Evolutionary conservation across 805 yeast species (phyloP), one percentile per base, ranked within the genome.

Genomic region (Candida ulmi): DNA sequence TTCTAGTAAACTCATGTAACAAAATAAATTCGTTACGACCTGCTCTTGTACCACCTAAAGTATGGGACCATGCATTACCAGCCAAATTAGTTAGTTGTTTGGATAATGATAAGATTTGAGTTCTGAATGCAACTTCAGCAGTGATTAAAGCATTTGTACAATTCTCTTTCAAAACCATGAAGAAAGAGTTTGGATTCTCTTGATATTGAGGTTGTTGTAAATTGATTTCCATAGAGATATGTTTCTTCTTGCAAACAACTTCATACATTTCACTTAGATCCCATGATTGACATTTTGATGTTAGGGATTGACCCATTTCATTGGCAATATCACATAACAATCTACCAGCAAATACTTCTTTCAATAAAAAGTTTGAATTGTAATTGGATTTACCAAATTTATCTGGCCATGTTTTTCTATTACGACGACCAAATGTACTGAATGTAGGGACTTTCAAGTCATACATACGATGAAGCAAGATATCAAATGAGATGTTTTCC

Each of bases 11-110:
- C 63, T 93, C 98, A 60, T 93, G 99, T 40, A 93, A 65, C 61
- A 93, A 68, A 72, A 93, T 86, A 58, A 68, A 93, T 61, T 93
- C 98, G 63, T 91, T 91, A 65, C 99, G 76, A 52, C 95, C 97
- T 9, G 96, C 95, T 53, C 99, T 75, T 0, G 97, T 88, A 62
- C 99, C 99, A 37, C 88, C 81, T 37, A 93, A 69, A 1, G 99
- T 93, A 46, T 87, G 88, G 2, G 95, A 76, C 99, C 99, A 93
- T 0, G 96, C 91, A 60, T 93, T 93, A 52, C 99, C 99, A 1
- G 98, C 97, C 45, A 93, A 69, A 48, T 83, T 84, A 2, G 99
- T 93, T 54, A 93, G 69, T 55, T 90, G 96, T 51, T 87, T 87
- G 0, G 98, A 85, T 39, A 93, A 69, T 2, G 97, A 87, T 39